Percentiles rank a stretch among this genome's conserved stretches.
Evolutionary conservation across 352 stramenopile species (phyloP).

Genomic region (Phytophthora colocasiae): DNA sequence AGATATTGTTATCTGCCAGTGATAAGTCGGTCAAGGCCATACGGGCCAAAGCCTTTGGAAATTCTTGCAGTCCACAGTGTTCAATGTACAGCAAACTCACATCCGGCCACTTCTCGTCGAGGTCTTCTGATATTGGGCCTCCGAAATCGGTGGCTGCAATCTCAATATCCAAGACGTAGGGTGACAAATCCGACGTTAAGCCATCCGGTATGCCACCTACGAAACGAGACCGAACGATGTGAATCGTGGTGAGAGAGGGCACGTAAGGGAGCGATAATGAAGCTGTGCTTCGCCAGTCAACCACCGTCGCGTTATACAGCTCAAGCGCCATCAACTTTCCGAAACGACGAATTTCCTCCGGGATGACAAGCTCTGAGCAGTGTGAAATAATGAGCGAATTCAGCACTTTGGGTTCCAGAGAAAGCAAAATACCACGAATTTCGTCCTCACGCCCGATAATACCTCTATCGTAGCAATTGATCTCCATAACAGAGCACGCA

Average conservation of each 20-base stretch:
- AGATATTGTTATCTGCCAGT: conserved; percentile 51
- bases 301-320: conserved; percentile 53
- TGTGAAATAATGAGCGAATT: conserved; percentile 59
- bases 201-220: conserved; percentile 35
- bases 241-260: conserved; percentile 37
- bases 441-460: conserved; percentile 33
- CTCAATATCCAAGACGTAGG: conserved; percentile 45
- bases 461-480: conserved; percentile 45
- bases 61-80: conserved; percentile 41
- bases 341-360: conserved; percentile 38
- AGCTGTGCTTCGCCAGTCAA: conserved; percentile 34
- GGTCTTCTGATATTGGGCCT: conserved; percentile 23
- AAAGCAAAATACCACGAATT: conserved; percentile 28
- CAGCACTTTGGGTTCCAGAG: conserved; percentile 40
- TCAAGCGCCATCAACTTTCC: conserved; percentile 45
- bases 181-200: conserved; percentile 39
- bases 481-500: conserved; percentile 55
- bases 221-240: conserved; percentile 38
- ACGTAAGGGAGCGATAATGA: conserved; percentile 36
- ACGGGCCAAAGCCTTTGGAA: conserved; percentile 18
- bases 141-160: conserved; percentile 37
- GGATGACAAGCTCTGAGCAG: conserved; percentile 39
- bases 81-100: conserved; percentile 52
- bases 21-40: conserved; percentile 47
- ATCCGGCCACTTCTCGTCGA: conserved; percentile 37